Base-by-base conservation (phyloP, 2,329 filamentous ascomycete species). In the Diplodia scrobiculata region DNA sequence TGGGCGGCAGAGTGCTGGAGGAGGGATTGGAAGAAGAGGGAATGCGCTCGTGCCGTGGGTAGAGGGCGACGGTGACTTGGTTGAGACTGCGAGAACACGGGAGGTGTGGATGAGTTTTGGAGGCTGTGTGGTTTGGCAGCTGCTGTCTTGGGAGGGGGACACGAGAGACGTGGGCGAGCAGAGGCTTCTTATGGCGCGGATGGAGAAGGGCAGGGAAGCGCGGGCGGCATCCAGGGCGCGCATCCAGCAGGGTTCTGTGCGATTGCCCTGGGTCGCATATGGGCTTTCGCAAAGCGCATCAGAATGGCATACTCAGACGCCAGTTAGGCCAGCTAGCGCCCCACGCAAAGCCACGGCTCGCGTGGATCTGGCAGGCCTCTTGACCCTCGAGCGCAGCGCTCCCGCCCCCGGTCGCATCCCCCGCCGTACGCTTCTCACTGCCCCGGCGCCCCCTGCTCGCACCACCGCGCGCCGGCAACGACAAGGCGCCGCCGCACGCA, bases 251-350 rank as follows among this genome's bases (percentile, higher is more conserved):
- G 64, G 64, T 66, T 66, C 54, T 66, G 64, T 19, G 29, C 50
- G 65, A 66, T 66, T 66, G 58, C 50, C 55, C 65, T 54, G 65
- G 65, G 65, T 66, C 65, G 55, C 65, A 66, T 66, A 66, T 66
- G 65, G 65, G 65, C 65, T 54, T 66, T 66, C 65, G 53, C 53
- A 66, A 66, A 65, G 63, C 63, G 63, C 63, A 66, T 66, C 64
- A 65, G 64, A 66, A 66, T 66, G 64, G 64, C 53, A 66, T 60
- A 66, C 52, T 65, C 52, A 45, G 63, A 50, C 63, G 63, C 55
- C 47, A 60, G 45, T 27, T 25, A 60, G 47, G 55, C 55, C 58
- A 34, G 63, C 63, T 65, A 58, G 63, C 52, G 63, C 52, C 63
- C 63, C 63, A 55, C 63, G 63, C 52, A 65, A 65, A 66, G 64